phyloP scores from a whole-genome alignment of 345 rosid genomes.

The Eucalyptus erythrocorys region DNA sequence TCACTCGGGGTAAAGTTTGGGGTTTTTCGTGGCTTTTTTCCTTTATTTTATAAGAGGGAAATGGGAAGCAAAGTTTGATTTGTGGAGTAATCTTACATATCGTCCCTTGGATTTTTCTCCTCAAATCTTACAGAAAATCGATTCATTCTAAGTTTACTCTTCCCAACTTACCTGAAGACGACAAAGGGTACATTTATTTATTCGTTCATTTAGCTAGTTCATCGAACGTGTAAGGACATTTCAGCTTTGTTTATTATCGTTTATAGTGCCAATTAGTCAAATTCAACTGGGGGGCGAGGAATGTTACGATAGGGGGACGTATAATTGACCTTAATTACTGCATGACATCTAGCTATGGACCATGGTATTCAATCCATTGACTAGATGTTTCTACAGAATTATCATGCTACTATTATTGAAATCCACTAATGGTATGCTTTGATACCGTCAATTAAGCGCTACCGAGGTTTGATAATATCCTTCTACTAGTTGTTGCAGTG shows the following conservation, averaged over 20 bases:
- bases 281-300: neutral
- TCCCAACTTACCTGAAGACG: neutral
- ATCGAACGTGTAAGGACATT: neutral
- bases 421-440: neutral
- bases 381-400: neutral
- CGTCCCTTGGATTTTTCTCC: neutral
- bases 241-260: neutral
- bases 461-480: neutral
- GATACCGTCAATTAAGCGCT: neutral
- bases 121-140: neutral
- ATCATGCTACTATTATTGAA: neutral
- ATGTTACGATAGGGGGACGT: neutral
- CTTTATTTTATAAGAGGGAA: neutral
- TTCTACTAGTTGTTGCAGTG: neutral
- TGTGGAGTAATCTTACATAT: neutral
- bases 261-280: neutral
- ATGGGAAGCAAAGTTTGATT: neutral
- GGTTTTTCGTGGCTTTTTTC: too few relatives aligned
- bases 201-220: neutral
- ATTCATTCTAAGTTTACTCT: neutral
- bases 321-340: neutral
- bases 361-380: neutral
- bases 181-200: neutral
- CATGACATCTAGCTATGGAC: neutral
- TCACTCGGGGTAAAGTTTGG: too few relatives aligned